These are phyloP conservation scores for Geotrichum siamense DNA, from an alignment of 1,139 yeast species.

Conservation along the genomic window DNA sequence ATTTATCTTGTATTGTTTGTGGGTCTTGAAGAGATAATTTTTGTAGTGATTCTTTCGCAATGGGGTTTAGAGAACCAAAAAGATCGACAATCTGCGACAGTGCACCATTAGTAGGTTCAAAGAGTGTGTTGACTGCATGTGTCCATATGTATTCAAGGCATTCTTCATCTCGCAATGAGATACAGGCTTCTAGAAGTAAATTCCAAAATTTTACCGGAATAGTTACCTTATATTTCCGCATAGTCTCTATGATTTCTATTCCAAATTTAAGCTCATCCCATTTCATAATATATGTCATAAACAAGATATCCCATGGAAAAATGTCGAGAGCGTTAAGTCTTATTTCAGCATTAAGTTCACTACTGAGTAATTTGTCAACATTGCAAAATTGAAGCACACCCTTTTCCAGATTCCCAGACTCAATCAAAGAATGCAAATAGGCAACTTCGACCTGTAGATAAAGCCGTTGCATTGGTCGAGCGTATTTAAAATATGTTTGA, in stretches of 20 bases:
- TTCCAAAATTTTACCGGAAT: constrained; percentile 10
- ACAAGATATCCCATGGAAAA: constrained; percentile 8
- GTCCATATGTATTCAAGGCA: constrained; percentile 11
- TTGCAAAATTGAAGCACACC: constrained; percentile 1
- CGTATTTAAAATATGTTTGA: constrained; percentile 8
- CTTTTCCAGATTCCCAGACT: constrained; percentile 9
- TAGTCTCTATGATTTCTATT: constrained; percentile 1
- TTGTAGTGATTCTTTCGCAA: constrained; percentile 9
- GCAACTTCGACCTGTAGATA: constrained; percentile 3
- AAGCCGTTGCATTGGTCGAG: neutral
- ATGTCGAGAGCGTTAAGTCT: neutral
- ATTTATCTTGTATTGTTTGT: neutral
- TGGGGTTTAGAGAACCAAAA: constrained; percentile 1
- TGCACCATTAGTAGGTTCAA: constrained; percentile 8
- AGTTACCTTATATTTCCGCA: neutral
- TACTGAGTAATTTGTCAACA: neutral
- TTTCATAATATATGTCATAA: constrained; percentile 4
- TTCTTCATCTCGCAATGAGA: neutral
- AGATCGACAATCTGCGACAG: constrained; percentile 6
- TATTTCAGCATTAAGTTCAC: neutral
- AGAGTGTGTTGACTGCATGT: constrained; percentile 6
- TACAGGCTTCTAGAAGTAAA: constrained; percentile 4
- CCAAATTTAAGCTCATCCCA: constrained; percentile 8
- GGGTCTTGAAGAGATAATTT: constrained; percentile 5
- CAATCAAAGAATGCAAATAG: constrained; percentile 10